Conservation (phyloP, 192 early-diverging fungal genomes). For the Backusella luteola region DNA sequence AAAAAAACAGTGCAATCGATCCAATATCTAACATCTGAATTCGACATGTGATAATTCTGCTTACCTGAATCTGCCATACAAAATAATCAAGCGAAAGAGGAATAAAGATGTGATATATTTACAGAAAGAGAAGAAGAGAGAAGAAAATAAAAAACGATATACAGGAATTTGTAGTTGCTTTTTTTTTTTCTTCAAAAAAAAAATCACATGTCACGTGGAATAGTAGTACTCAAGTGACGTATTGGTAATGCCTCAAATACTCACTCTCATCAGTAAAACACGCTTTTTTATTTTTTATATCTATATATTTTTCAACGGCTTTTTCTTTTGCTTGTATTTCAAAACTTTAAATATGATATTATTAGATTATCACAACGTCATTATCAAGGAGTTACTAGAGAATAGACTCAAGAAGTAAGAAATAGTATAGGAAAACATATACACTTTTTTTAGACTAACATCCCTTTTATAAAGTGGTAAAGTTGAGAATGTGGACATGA, state of each 20-base stretch:
- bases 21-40: not conserved
- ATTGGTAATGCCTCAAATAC: not conserved
- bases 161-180: not conserved
- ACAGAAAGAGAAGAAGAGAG: not conserved
- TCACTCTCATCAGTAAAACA: not conserved
- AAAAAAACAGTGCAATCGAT: not conserved
- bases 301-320: too few relatives aligned
- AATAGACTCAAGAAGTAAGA: constrained; percentile 52
- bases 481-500: constrained; percentile 70
- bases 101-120: not conserved
- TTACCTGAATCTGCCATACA: not conserved
- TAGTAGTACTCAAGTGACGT: not conserved
- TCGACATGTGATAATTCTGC: not conserved
- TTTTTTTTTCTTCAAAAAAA: too few relatives aligned
- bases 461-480: constrained; percentile 49
- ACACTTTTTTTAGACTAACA: too few relatives aligned
- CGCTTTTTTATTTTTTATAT: not conserved
- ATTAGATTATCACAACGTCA: constrained; percentile 62
- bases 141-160: not conserved
- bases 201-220: not conserved
- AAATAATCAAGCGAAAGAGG: not conserved
- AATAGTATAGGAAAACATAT: not conserved
- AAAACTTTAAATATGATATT: constrained; percentile 47
- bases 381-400: constrained; percentile 54
- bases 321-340: not conserved